Conservation (phyloP, 805 yeast species). For the Monosporozyma aquatica region DNA sequence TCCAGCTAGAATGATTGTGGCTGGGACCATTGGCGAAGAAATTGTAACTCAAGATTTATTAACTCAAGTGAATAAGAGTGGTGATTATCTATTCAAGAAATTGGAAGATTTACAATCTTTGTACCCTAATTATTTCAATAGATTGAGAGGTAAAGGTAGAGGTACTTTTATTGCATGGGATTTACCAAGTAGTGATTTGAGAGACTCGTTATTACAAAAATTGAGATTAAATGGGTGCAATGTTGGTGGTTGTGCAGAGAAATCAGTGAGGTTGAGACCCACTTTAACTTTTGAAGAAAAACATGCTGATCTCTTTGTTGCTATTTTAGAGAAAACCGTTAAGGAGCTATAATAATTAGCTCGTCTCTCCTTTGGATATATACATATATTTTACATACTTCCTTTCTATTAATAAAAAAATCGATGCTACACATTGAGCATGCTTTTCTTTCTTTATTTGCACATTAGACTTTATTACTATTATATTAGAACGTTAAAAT, state of each 20-base stretch:
- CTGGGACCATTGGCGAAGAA: slow-evolving; percentile 51
- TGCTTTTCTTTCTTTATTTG: no score
- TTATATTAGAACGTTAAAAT: no score
- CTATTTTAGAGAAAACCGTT: slow-evolving; percentile 31
- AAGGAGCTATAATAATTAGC: slow-evolving; percentile 9
- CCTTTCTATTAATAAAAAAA: no score
- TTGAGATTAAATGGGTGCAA: slow-evolving; percentile 49
- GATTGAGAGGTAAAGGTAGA: slow-evolving; percentile 53
- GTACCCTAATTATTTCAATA: slow-evolving; percentile 35
- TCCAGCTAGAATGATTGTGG: slow-evolving; percentile 58
- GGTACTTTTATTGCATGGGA: slow-evolving; percentile 66
- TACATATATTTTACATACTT: no score
- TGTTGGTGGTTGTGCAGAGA: slow-evolving; percentile 60
- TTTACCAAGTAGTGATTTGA: slow-evolving; percentile 33
- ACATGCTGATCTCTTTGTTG: slow-evolving; percentile 51
- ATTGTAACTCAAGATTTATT: slow-evolving; percentile 42
- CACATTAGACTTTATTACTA: background rate
- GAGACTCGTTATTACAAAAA: slow-evolving; percentile 39
- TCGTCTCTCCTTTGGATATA: no score
- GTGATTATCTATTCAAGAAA: slow-evolving; percentile 42
- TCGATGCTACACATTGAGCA: no score
- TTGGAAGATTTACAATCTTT: slow-evolving; percentile 32
- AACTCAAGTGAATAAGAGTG: slow-evolving; percentile 41
- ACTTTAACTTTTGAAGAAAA: slow-evolving; percentile 50
- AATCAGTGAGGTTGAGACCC: slow-evolving; percentile 55